phyloP scores from a whole-genome alignment of 2,329 filamentous ascomycete genomes.

The Eutypella sp. region DNA sequence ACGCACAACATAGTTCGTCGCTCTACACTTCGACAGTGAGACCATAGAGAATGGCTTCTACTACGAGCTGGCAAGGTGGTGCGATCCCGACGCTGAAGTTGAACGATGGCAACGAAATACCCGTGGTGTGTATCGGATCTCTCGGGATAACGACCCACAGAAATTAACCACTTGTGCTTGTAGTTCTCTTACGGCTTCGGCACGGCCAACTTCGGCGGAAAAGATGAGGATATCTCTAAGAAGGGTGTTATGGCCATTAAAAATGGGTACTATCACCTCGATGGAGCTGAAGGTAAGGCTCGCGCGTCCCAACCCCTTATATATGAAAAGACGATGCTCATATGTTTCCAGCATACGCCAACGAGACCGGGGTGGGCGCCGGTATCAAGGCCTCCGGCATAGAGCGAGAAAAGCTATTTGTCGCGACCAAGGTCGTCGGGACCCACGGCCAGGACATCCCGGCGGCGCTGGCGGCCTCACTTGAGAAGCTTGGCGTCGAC shows the following conservation, averaged over 20 bases:
- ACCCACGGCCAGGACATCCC: slow-evolving; percentile 33
- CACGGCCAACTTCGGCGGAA: slow-evolving; percentile 58
- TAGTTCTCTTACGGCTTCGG: slow-evolving; percentile 66
- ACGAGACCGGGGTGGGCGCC: slow-evolving; percentile 62
- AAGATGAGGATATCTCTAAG: slow-evolving; percentile 49
- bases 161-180: slow-evolving; percentile 1
- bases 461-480: slow-evolving; percentile 50
- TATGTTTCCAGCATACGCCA: slow-evolving; percentile 46
- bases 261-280: slow-evolving; percentile 63
- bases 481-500: slow-evolving; percentile 59
- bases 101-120: slow-evolving; percentile 66
- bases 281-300: slow-evolving; percentile 60
- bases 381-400: slow-evolving; percentile 63
- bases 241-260: slow-evolving; percentile 56
- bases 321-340: neutral
- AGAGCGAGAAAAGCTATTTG: slow-evolving; percentile 60
- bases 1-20: too few species aligned
- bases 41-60: too few species aligned
- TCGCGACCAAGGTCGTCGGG: slow-evolving; percentile 53
- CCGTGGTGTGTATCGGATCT: slow-evolving; percentile 48
- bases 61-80: too few species aligned
- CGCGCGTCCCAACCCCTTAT: neutral
- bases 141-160: too few species aligned
- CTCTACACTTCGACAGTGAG: too few species aligned
- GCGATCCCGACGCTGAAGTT: slow-evolving; percentile 60